A percentile compares a stretch with the other conserved stretches of the same genome.
Evolutionary conservation across 1,284 basidiomycete species (phyloP).

Genomic region (Ustilago bromivora): DNA sequence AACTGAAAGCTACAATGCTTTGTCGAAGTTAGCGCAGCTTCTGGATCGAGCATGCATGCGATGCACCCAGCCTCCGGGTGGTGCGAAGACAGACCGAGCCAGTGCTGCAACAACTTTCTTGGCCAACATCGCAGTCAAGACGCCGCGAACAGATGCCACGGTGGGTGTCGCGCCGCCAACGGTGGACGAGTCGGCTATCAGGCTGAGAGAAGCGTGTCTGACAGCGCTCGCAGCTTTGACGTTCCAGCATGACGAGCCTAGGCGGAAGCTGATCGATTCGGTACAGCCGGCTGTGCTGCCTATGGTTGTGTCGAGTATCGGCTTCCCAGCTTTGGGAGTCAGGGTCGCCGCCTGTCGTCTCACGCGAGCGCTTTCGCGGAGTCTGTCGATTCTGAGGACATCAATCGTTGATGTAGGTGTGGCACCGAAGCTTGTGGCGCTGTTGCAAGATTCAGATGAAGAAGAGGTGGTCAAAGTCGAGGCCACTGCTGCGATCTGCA

Average conservation of each 20-base stretch:
- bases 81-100: constrained; percentile 16
- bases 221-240: constrained; percentile 58
- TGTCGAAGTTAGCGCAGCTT: constrained; percentile 43
- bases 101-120: constrained; percentile 16
- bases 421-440: constrained; percentile 51
- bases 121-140: constrained; percentile 22
- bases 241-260: constrained; percentile 59
- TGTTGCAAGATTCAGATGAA: constrained; percentile 51
- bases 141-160: constrained; percentile 19
- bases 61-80: constrained; percentile 18
- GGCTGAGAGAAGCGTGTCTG: constrained; percentile 59
- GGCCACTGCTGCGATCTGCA: constrained; percentile 61
- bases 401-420: constrained; percentile 63
- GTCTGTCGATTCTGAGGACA: constrained; percentile 62
- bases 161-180: constrained; percentile 37
- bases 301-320: constrained; percentile 52
- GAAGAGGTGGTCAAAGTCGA: constrained; percentile 56
- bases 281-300: constrained; percentile 54
- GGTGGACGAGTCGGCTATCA: constrained; percentile 48
- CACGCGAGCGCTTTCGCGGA: constrained; percentile 58
- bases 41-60: constrained; percentile 43
- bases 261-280: constrained; percentile 54
- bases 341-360: constrained; percentile 61
- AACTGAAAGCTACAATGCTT: constrained; percentile 46
- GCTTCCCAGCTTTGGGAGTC: constrained; percentile 56